Percentiles rank a stretch among this genome's conserved stretches.
Evolutionary conservation across 148 eudicot species (phyloP).

Genomic region (Rhododendron ovatum): DNA sequence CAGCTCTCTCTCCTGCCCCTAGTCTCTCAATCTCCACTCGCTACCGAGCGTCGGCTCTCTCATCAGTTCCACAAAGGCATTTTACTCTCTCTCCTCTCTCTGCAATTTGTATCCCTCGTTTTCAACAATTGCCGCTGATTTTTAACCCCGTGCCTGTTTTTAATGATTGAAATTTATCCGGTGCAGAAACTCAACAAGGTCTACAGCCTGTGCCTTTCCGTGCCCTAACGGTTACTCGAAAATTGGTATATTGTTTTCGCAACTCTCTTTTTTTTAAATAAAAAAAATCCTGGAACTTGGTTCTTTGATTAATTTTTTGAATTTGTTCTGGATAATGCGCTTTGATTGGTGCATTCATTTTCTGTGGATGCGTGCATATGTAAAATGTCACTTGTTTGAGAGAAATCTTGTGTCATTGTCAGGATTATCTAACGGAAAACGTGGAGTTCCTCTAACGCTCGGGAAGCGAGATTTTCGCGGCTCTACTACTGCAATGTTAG

Average conservation of each 20-base stretch:
- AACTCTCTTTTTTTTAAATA: background rate
- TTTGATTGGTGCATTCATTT: background rate
- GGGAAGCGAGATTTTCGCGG: constrained; percentile 25
- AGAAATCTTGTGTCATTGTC: constrained; percentile 9
- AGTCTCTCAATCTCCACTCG: constrained; percentile 20
- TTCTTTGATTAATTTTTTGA: background rate
- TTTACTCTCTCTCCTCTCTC: background rate
- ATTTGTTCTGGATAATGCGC: background rate
- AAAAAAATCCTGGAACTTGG: background rate
- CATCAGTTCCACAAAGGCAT: constrained; percentile 11
- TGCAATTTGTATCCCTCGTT: background rate
- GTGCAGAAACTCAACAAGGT: background rate
- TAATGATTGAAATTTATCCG: background rate
- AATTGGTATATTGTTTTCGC: background rate
- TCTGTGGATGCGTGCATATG: background rate
- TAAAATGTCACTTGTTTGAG: background rate
- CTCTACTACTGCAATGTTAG: constrained; percentile 35
- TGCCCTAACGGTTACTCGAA: background rate
- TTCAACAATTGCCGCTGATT: background rate
- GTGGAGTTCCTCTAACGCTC: constrained; percentile 31
- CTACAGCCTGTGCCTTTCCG: background rate
- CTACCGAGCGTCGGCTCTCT: background rate
- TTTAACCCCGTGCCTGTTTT: background rate
- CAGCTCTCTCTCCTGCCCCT: constrained; percentile 37
- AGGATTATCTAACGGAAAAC: constrained; percentile 44